phyloP scores from a whole-genome alignment of 345 rosid species.

The Euclidium syriacum region DNA sequence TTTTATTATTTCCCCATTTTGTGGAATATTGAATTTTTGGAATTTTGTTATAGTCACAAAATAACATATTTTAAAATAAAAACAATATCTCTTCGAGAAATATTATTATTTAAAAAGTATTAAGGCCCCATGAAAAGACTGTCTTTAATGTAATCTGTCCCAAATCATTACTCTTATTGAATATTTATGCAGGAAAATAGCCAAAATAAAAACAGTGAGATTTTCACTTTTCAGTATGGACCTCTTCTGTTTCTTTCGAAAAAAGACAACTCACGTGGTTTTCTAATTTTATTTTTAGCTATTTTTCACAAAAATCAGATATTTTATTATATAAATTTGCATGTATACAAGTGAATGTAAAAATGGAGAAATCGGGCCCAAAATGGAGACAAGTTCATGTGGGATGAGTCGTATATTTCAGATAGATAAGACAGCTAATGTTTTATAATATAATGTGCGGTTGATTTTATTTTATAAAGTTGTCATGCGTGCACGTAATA shows the following conservation, averaged over 20 bases:
- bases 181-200: neutral
- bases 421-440: conserved; percentile 28
- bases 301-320: neutral
- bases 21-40: no score
- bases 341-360: neutral
- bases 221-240: conserved; percentile 26
- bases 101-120: no score
- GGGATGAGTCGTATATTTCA: conserved; percentile 25
- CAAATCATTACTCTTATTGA: conserved; percentile 12
- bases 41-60: no score
- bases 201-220: conserved; percentile 4
- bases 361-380: conserved; percentile 22
- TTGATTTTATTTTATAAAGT: conserved; percentile 21
- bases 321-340: neutral
- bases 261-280: conserved; percentile 32
- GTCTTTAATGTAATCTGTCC: conserved; percentile 23
- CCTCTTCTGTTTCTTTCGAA: conserved; percentile 17
- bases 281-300: neutral
- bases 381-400: conserved; percentile 21
- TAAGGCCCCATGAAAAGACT: conserved; percentile 30
- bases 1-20: no score
- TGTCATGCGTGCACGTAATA: conserved; percentile 24
- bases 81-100: no score
- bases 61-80: no score
- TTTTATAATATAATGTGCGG: conserved; percentile 23